Percentiles rank a stretch among this genome's conserved stretches.
phyloP scores from a whole-genome alignment of 2,329 filamentous ascomycete genomes.

The Fusarium sororula region DNA sequence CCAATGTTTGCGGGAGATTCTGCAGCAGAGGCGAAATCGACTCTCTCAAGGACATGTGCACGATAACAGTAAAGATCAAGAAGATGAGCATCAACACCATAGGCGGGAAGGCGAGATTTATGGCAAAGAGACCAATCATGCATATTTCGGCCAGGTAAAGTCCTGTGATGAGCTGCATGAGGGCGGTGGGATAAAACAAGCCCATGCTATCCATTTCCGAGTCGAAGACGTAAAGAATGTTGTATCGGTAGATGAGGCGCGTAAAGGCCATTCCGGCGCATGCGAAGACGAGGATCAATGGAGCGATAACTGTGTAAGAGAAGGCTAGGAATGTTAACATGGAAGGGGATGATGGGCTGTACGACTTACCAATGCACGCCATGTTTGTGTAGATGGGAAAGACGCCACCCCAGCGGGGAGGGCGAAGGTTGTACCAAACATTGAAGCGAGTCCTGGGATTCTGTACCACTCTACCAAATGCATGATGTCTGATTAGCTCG shows the following conservation, averaged over 20 bases:
- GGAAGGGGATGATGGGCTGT: no score
- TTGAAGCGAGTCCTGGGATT: conserved; percentile 82
- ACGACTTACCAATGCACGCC: conserved; percentile 74
- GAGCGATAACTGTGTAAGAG: conserved; percentile 86
- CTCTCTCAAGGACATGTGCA: conserved; percentile 77
- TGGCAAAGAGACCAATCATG: conserved; percentile 84
- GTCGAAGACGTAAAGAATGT: conserved; percentile 87
- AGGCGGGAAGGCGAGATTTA: conserved; percentile 72
- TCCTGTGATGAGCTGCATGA: conserved; percentile 86
- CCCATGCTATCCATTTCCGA: conserved; percentile 87
- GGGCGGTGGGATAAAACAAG: conserved; percentile 83
- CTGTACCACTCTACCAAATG: conserved; percentile 78
- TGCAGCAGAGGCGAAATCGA: conserved; percentile 80
- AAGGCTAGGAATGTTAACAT: conserved; percentile 64
- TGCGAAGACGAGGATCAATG: conserved; percentile 84
- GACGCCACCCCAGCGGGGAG: conserved; percentile 84
- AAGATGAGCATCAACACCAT: conserved; percentile 80
- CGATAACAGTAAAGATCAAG: conserved; percentile 78
- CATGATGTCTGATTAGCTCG: conserved; percentile 65
- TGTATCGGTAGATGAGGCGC: conserved; percentile 90
- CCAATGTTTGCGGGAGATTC: conserved; percentile 79
- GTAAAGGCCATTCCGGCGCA: conserved; percentile 81
- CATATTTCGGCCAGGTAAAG: conserved; percentile 85
- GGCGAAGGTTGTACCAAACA: conserved; percentile 77
- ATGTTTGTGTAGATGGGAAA: conserved; percentile 85